These are phyloP conservation scores for Silene conica DNA, from an alignment of 148 eudicot species.

Conservation along the genomic window DNA sequence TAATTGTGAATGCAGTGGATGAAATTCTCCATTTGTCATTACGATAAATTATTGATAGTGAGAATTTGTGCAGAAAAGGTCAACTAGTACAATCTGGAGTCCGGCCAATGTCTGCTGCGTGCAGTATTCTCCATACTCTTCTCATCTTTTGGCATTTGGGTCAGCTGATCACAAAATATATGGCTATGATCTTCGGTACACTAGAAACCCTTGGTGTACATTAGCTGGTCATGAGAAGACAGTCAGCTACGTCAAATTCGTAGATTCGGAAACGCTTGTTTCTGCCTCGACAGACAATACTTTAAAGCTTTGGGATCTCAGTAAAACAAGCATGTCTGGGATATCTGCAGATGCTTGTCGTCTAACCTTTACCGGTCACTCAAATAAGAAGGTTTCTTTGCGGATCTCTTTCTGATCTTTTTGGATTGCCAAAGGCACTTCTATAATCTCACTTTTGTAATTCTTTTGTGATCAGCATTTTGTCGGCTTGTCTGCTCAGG, in stretches of 20 bases:
- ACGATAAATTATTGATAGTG: not conserved
- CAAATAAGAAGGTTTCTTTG: slow-evolving; percentile 67
- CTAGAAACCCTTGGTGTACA: slow-evolving; percentile 66
- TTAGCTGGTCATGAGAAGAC: slow-evolving; percentile 72
- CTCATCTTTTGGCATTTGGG: slow-evolving; percentile 73
- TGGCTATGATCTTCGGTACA: slow-evolving; percentile 80
- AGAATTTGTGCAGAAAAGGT: slow-evolving; percentile 50
- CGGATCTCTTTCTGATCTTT: slow-evolving; percentile 5
- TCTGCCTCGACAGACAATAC: slow-evolving; percentile 95
- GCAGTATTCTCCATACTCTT: slow-evolving; percentile 71
- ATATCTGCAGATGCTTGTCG: slow-evolving; percentile 55
- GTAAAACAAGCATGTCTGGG: slow-evolving; percentile 42
- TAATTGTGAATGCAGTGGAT: not conserved
- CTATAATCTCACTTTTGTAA: slow-evolving; percentile 8
- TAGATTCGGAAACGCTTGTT: slow-evolving; percentile 65
- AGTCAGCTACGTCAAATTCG: slow-evolving; percentile 82
- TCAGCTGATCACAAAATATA: slow-evolving; percentile 83
- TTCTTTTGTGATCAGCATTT: slow-evolving; percentile 53
- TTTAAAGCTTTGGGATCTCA: slow-evolving; percentile 86
- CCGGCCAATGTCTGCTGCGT: slow-evolving; percentile 82
- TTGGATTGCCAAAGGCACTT: not conserved
- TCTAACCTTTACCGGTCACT: slow-evolving; percentile 64
- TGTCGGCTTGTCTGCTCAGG: slow-evolving; percentile 70
- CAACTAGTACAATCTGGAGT: slow-evolving; percentile 50
- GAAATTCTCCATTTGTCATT: not conserved